Base-by-base conservation (phyloP, 176 grass and related monocot genomes). In the Alopecurus myosuroides region DNA sequence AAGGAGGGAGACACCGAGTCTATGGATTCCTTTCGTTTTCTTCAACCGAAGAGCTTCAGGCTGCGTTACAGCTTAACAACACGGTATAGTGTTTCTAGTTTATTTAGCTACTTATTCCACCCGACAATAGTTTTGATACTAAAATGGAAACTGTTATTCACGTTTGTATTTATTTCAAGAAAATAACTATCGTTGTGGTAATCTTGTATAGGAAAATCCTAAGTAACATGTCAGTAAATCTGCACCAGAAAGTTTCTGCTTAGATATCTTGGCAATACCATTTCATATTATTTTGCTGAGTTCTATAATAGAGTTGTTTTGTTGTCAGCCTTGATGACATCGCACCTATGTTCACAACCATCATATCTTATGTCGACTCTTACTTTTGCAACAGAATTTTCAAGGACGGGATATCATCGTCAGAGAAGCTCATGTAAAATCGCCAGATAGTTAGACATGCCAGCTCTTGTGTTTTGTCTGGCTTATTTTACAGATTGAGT, bases 11-110 rank as follows among this genome's bases (percentile, higher is more conserved):
- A 68, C 82, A 85, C 25, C 80, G 94, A 51, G 86, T 83, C 8
- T 93, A 97, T 76, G 89, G 84, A 49, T 97, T 97, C 85, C 35
- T 97, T 72, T 93, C 91, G 0, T 97, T 93, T 81, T 74, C 86
- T 91, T 87, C 84, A 25, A 71, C 88, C 12, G 78, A 88, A 50
- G 94, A 97, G 78, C 73, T 88, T 64, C 56, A 89, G 41, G 89
- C 80, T 23, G 88, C 91, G 0, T 11, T 93, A 42, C 63, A 89
- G 53, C 85, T 86, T 65, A 78, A 89, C 78, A 88, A 65, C 80
- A 87, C 84, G 86, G 94, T 97, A 91, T 30, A 37, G 0, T 77
- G 49, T 30, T 70, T 80, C 39, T 56, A 67, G n/a, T 30, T 57
- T 60, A n/a, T 76, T 86, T 55, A 19, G 10, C 42, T 61, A 14